phyloP scores from a whole-genome alignment of 768 basidiomycete genomes.

The Hericium coralloides region DNA sequence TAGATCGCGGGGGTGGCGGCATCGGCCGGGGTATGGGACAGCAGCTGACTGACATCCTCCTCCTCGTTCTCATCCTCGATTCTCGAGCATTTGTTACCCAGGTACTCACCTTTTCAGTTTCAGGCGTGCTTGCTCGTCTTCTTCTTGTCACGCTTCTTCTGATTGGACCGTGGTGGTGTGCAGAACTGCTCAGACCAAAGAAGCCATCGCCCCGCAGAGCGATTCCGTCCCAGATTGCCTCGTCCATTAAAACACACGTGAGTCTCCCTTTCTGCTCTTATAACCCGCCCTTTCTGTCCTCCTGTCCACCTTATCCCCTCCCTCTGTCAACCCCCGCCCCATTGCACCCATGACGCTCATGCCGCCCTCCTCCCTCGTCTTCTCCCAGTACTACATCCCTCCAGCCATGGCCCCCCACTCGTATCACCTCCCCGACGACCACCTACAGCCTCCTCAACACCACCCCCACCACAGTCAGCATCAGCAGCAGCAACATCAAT shows the following conservation, averaged over 20 bases:
- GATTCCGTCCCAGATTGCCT: background rate
- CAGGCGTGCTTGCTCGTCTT: no score
- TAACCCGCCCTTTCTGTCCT: background rate
- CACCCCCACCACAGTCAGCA: constrained; percentile 28
- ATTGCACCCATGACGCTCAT: constrained; percentile 3
- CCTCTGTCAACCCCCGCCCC: background rate
- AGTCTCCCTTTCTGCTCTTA: background rate
- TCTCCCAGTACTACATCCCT: constrained; percentile 21
- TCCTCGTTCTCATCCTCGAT: no score
- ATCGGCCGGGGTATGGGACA: no score
- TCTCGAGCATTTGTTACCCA: no score
- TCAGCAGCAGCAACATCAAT: constrained; percentile 21
- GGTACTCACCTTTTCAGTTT: no score
- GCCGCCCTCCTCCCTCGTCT: constrained; percentile 8
- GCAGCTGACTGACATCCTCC: no score
- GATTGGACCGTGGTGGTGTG: background rate
- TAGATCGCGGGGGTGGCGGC: no score
- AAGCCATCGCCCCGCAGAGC: background rate
- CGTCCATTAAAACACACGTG: background rate
- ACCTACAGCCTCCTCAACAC: constrained; percentile 32
- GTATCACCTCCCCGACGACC: constrained; percentile 29
- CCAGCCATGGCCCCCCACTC: constrained; percentile 22
- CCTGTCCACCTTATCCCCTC: background rate
- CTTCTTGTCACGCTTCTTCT: background rate
- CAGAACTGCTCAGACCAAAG: no score